Base-by-base conservation (phyloP, 345 rosid species). In the Geranium brycei region DNA sequence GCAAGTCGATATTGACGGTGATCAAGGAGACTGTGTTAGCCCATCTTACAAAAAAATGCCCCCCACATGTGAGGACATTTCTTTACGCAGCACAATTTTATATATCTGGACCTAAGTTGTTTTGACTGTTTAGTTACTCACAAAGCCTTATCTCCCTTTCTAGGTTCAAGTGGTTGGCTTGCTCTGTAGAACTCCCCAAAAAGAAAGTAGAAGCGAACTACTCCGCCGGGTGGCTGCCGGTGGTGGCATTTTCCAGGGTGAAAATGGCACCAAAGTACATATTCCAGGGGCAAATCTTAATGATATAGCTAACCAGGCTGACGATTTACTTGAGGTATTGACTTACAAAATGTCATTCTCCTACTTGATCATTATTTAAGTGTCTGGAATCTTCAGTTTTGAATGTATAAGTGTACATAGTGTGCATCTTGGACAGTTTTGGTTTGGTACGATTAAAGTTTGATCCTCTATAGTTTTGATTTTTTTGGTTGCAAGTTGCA, bases 91-190 rank as follows among this genome's bases (percentile, higher is more conserved):
- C 5, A 23, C 8, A 17, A 57, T 60, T 64, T 55, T 35, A 62
- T 19, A 15, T 17, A 55, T 51, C 59, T 58, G 28, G 2, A 30
- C 2, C 61, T 19, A 16, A 58, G 1, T 41, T 23, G 53, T 28
- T 6, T 10, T 64, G 51, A 5, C 18, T 15, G 64, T 66, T n/a
- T 3, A 17, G 19, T 59, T 59, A 17, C 19, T 35, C 41, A 35
- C 41, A 4, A 35, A 35, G 41, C 41, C 10, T 35, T 35, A 51
- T 60, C 59, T 66, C 14, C 66, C 55, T 35, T 18, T 63, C 30
- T 69, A 92, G 95, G 90, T 92, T 77, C 97, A 86, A 68, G 97
- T 92, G 81, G 69, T 92, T 74, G 99, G 96, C 66, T 80, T 92
- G 75, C 97, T 87, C 35, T 89, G 97, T 78, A 81, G 96, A 89